Conservation (phyloP, 345 rosid genomes). For the Sonneratia caseolaris region DNA sequence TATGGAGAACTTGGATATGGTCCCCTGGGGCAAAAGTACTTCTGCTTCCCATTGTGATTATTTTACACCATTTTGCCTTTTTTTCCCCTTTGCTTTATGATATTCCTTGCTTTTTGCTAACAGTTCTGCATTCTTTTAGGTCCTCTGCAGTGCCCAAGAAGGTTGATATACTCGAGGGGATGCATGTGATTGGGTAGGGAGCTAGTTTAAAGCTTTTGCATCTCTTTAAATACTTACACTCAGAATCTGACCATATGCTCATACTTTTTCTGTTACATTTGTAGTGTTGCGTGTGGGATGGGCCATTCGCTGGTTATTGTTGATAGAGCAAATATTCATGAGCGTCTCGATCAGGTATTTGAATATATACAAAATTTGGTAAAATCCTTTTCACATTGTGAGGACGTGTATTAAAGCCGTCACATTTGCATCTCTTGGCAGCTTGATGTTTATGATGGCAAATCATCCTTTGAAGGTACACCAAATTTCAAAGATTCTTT, state of each 20-base stretch:
- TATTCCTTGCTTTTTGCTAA: neutral
- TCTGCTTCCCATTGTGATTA: constrained; percentile 5
- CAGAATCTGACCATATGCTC: neutral
- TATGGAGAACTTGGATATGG: constrained; percentile 97
- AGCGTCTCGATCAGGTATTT: constrained; percentile 78
- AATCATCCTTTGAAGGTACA: constrained; percentile 65
- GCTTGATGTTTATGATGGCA: constrained; percentile 80
- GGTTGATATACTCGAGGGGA: constrained; percentile 84
- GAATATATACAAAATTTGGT: neutral
- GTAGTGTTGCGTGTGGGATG: constrained; percentile 85
- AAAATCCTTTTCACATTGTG: neutral
- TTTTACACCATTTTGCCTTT: constrained; percentile 1
- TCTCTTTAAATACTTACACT: constrained; percentile 2
- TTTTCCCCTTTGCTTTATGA: constrained; percentile 1
- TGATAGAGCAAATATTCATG: constrained; percentile 54
- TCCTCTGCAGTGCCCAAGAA: constrained; percentile 92
- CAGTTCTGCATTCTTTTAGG: constrained; percentile 25
- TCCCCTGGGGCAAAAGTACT: constrained; percentile 84
- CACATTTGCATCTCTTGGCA: constrained; percentile 20
- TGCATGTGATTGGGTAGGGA: constrained; percentile 78
- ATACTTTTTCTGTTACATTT: constrained; percentile 9
- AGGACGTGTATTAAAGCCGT: neutral
- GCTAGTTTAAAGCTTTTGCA: neutral
- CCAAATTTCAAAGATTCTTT: neutral
- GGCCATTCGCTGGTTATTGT: constrained; percentile 84